Base-by-base conservation (phyloP, 106 monocot genomes). In the Apostasia shenzhenica region DNA sequence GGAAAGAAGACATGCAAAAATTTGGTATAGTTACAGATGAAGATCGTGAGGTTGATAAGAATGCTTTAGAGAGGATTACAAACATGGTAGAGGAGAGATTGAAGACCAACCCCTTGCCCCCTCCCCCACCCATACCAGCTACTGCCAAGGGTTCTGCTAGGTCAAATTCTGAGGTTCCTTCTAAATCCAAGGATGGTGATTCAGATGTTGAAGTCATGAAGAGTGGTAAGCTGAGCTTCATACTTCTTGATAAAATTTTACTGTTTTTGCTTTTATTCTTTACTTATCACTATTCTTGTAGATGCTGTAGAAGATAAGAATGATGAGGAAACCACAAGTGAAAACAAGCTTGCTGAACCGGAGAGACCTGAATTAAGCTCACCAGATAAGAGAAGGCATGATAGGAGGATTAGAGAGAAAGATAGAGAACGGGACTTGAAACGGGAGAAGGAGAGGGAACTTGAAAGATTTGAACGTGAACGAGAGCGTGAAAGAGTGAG, bases 11-110 rank as follows among this genome's bases (percentile, higher is more conserved):
- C 9, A 49, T 70, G 7, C 74, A 89, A 50, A 85, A 78, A 74
- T 92, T 97, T 83, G 97, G 97, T 59, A 79, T 97, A 75, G 87
- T 97, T 59, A 84, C 84, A 3, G 87, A 92, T 65, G 92, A 85
- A 55, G 97, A 97, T 75, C 80, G 77, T 63, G 78, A 80, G 39
- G 83, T 78, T 75, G 97, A 97, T 66, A 92, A 62, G 67, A 89
- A 92, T 71, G 84, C 81, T 60, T 49, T 87, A 9, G 89, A 90
- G 67, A 97, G 83, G 75, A 61, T 97, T 55, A 81, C 62, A 41
- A 70, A 69, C 67, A 89, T 92, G 92, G 68, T 97, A 56, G 84
- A 97, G 41, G 89, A 92, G 73, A 84, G 97, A 75, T 55, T 92
- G 63, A 92, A 89, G 78, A 81, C 61, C 5, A 82, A 74, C 57